Base-by-base conservation (phyloP, 2,329 filamentous ascomycete species). In the Diaporthe vaccinii region DNA sequence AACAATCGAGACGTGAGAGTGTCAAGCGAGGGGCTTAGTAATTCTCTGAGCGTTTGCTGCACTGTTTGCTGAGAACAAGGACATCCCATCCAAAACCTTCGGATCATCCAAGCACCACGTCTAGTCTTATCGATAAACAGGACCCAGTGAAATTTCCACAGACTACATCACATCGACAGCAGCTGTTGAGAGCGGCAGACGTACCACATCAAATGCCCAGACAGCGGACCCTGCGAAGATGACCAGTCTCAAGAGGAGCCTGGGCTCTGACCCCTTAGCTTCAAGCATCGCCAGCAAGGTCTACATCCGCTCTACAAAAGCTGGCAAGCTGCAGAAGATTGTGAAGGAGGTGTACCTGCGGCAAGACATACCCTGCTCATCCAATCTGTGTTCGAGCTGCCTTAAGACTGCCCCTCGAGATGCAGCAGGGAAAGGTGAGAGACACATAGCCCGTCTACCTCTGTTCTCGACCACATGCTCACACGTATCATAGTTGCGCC, bases 301-400 rank as follows among this genome's bases (percentile, higher is more conserved):
- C 80, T 99, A 97, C 82, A 94, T 99, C 78, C 91, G 97, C 76
- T 98, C 97, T 36, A 98, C 96, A 65, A 96, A 95, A 85, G 97
- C 92, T 84, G 97, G 97, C 84, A 98, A 98, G 87, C 96, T 98
- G 76, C 97, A 98, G 85, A 99, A 99, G 89, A 97, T 99, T 82
- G 97, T 99, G 79, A 92, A 96, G 81, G 97, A 99, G 87, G 90
- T 98, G 78, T 99, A 99, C 85, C 89, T 99, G 77, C 92, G 97
- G 84, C 94, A 96, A 86, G 97, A 99, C 84, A 98, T 99, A 81
- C 96, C 97, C 68, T 99, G 97, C 87, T 98, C 96, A 46, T 98
- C 96, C 36, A 94, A 93, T 84, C 88, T 99, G 59, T 99, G 97
- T 87, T 89, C 90, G 77, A 86, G 85, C 81, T 99, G 97, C 84